Percentiles rank a stretch among this genome's conserved stretches.
These are phyloP conservation scores for Rubroboletus pulcherrimus DNA, from an alignment of 768 basidiomycete species.

Conservation along the genomic window DNA sequence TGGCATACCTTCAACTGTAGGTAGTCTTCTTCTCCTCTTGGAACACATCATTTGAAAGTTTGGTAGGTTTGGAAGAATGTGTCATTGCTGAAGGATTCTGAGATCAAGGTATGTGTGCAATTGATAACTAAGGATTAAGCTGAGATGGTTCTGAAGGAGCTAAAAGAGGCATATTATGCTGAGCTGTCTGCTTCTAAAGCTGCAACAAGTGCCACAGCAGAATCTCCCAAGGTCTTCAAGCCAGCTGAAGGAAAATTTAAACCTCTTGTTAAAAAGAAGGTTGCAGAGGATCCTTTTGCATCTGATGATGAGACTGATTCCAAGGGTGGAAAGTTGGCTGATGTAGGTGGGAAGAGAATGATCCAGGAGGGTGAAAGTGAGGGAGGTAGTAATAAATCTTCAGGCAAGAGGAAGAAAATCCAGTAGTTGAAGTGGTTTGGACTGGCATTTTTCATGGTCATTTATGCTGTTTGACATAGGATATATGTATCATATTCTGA, in stretches of 20 bases:
- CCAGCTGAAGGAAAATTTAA: conserved; percentile 34
- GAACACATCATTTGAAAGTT: background rate
- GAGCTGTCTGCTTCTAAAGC: conserved; percentile 37
- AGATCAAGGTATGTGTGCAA: conserved; percentile 52
- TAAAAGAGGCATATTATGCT: conserved; percentile 62
- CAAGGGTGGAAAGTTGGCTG: conserved; percentile 16
- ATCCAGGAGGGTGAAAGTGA: conserved; percentile 28
- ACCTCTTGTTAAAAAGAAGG: conserved; percentile 45
- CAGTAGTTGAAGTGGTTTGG: conserved; percentile 20
- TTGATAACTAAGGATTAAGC: background rate
- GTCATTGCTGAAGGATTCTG: conserved; percentile 52
- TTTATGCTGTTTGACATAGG: background rate
- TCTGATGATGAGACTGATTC: conserved; percentile 41
- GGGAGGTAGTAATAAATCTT: conserved; percentile 23
- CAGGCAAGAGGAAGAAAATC: conserved; percentile 34
- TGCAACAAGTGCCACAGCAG: conserved; percentile 15
- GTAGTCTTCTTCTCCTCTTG: conserved; percentile 11
- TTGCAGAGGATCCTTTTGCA: conserved; percentile 46
- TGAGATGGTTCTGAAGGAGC: conserved; percentile 37
- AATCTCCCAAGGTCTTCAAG: conserved; percentile 19
- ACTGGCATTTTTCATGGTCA: background rate
- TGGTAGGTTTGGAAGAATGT: conserved; percentile 66
- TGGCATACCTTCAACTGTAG: conserved; percentile 66
- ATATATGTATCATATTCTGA: background rate
- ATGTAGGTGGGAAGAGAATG: conserved; percentile 9